Conservation (phyloP, 805 yeast species). For the Metschnikowia rubicola region DNA sequence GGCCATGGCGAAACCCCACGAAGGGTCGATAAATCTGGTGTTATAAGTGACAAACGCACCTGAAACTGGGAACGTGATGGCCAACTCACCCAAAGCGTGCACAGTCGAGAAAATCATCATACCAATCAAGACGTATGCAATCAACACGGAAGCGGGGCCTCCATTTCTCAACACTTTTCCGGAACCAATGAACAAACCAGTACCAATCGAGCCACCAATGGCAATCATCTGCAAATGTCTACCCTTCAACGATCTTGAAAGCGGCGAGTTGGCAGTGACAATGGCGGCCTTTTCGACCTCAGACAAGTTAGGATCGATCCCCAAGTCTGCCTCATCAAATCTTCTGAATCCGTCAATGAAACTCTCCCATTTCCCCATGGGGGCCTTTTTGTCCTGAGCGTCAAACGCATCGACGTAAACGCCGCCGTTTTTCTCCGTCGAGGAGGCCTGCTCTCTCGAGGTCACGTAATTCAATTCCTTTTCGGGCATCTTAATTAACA, state of each 20-base stretch:
- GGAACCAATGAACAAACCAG: conserved; percentile 64
- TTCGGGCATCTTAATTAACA: conserved; percentile 28
- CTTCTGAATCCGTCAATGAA: conserved; percentile 33
- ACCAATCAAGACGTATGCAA: conserved; percentile 57
- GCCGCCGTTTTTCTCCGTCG: conserved; percentile 36
- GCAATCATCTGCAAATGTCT: conserved; percentile 68
- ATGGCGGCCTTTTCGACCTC: conserved; percentile 47
- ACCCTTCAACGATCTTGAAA: conserved; percentile 49
- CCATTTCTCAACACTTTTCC: conserved; percentile 54
- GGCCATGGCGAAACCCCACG: conserved; percentile 25
- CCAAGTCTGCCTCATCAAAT: conserved; percentile 33
- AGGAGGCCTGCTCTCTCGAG: conserved; percentile 32
- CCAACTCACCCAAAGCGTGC: conserved; percentile 62
- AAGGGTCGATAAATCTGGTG: conserved; percentile 22
- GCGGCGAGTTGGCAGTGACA: conserved; percentile 53
- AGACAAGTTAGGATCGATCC: conserved; percentile 37
- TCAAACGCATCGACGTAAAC: conserved; percentile 33
- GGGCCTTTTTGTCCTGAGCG: conserved; percentile 15
- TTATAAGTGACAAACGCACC: conserved; percentile 24
- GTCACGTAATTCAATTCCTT: conserved; percentile 41
- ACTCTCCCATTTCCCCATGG: conserved; percentile 13
- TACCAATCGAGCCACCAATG: conserved; percentile 65
- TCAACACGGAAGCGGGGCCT: conserved; percentile 60
- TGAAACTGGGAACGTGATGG: conserved; percentile 42
- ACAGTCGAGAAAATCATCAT: conserved; percentile 56